These are phyloP conservation scores for Tanacetum coccineum DNA, from an alignment of 129 eudicot species.

Conservation along the genomic window DNA sequence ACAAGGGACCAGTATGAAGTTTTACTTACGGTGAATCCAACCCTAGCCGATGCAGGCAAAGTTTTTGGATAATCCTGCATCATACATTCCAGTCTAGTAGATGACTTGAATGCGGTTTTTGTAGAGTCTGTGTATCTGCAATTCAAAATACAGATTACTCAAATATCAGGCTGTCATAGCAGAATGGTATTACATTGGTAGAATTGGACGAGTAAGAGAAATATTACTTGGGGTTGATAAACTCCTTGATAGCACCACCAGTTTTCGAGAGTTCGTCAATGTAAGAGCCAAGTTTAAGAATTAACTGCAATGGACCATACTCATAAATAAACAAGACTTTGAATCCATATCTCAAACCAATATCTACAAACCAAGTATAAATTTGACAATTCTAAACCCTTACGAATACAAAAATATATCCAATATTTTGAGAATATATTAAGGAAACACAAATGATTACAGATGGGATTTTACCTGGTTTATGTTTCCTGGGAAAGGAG, in stretches of 20 bases:
- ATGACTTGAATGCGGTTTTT: constrained; percentile 79
- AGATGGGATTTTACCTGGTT: constrained; percentile 57
- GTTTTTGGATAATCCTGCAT: constrained; percentile 99
- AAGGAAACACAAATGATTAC: background rate
- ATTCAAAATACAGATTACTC: constrained; percentile 6
- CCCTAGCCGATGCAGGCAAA: constrained; percentile 82
- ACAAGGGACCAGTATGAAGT: background rate
- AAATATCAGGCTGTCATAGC: background rate
- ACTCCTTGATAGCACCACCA: constrained; percentile 89
- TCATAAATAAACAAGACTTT: constrained; percentile 13
- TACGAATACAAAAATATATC: background rate
- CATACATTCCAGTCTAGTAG: constrained; percentile 96
- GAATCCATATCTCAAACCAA: background rate
- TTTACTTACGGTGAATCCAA: constrained; percentile 87
- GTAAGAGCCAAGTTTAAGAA: constrained; percentile 85
- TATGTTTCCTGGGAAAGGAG: constrained; percentile 98
- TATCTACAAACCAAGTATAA: background rate
- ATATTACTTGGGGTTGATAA: too few species aligned
- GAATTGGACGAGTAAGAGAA: background rate
- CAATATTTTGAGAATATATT: background rate
- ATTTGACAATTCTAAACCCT: background rate
- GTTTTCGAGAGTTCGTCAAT: constrained; percentile 87
- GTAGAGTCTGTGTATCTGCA: constrained; percentile 85
- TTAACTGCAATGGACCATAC: constrained; percentile 50
- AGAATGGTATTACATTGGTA: background rate